Conservation (phyloP, 129 eudicot genomes). For the Rutidosis leptorrhynchoides region DNA sequence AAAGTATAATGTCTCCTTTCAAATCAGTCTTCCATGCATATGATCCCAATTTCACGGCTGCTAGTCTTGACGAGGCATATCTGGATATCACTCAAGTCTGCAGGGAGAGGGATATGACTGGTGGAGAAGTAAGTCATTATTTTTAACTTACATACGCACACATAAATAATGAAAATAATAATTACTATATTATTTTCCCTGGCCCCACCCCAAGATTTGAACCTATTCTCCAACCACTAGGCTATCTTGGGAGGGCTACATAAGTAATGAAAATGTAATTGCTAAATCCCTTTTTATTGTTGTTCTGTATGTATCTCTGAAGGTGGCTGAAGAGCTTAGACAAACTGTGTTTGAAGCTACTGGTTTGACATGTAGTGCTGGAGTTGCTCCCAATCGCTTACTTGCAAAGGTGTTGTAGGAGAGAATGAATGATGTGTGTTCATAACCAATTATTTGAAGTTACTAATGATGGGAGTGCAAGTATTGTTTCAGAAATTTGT, state of each 20-base stretch:
- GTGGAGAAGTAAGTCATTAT: conserved; percentile 65
- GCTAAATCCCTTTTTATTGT: conserved; percentile 10
- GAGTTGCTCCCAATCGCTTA: conserved; percentile 90
- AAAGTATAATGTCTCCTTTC: background rate
- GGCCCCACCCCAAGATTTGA: no score
- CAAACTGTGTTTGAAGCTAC: conserved; percentile 60
- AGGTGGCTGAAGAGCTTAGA: conserved; percentile 95
- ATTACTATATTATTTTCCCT: no score
- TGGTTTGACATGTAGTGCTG: conserved; percentile 98
- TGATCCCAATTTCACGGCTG: conserved; percentile 80
- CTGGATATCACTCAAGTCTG: conserved; percentile 86
- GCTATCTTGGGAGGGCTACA: no score
- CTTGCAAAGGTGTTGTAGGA: conserved; percentile 77
- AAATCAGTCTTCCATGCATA: conserved; percentile 68
- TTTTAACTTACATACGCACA: background rate
- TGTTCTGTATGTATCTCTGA: background rate
- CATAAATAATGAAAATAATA: background rate
- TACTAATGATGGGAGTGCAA: background rate
- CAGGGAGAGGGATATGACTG: conserved; percentile 53
- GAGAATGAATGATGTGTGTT: conserved; percentile 11
- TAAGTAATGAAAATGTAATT: conserved; percentile 3
- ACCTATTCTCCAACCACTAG: no score
- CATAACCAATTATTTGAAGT: background rate
- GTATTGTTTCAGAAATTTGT: background rate
- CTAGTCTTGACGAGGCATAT: conserved; percentile 97